These are phyloP conservation scores for Aspergillus floridensis DNA, from an alignment of 2,329 filamentous ascomycete genomes.

Conservation along the genomic window DNA sequence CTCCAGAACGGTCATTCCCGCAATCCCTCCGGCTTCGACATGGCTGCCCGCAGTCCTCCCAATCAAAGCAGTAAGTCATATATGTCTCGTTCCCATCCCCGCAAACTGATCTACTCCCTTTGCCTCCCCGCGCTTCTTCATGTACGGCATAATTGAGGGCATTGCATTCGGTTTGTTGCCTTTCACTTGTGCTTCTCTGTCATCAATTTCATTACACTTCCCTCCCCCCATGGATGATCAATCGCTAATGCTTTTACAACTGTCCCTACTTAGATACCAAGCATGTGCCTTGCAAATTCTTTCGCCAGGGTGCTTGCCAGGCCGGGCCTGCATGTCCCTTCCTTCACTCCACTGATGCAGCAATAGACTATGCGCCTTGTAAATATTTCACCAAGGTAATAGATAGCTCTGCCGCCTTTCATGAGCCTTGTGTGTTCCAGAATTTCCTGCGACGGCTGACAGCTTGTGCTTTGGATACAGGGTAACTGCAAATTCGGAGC, in stretches of 20 bases:
- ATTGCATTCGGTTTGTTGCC: not conserved
- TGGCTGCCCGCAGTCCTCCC: constrained; percentile 47
- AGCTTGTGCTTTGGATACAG: constrained; percentile 47
- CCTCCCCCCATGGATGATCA: not conserved
- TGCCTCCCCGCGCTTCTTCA: not conserved
- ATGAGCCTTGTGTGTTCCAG: not conserved
- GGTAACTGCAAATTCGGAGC: constrained; percentile 99
- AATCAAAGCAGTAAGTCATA: constrained; percentile 43
- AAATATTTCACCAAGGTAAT: constrained; percentile 97
- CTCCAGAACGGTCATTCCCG: constrained; percentile 44
- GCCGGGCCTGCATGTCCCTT: constrained; percentile 95
- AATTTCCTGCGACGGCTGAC: constrained; percentile 16
- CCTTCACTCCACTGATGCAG: constrained; percentile 83
- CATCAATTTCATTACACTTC: not conserved
- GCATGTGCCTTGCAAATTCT: constrained; percentile 99
- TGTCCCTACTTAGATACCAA: constrained; percentile 67
- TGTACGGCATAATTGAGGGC: not conserved
- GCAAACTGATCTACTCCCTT: not conserved
- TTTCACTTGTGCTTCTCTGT: too few relatives aligned
- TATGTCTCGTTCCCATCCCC: not conserved
- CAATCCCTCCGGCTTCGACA: constrained; percentile 43
- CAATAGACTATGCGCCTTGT: constrained; percentile 82
- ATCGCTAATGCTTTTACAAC: not conserved
- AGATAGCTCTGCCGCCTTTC: not conserved
- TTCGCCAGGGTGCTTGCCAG: constrained; percentile 91